phyloP scores from a whole-genome alignment of 106 monocot species.

The Phalaenopsis equestris region DNA sequence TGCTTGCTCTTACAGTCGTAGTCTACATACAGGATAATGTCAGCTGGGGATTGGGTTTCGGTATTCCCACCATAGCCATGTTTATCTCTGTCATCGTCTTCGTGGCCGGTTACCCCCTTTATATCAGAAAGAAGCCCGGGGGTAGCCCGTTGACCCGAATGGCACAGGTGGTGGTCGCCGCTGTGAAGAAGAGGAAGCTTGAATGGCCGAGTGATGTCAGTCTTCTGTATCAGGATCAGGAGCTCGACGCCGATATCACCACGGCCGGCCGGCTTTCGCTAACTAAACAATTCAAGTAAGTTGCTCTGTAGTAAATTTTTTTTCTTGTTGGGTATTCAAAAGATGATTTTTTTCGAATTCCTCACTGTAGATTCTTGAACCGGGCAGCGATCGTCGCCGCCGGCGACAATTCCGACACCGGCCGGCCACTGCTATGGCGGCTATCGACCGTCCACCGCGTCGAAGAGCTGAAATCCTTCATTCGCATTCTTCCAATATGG shows the following conservation, averaged over 20 bases:
- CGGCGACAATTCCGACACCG: conserved; percentile 20
- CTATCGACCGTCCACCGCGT: conserved; percentile 64
- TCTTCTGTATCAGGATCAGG: conserved; percentile 42
- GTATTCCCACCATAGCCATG: conserved; percentile 53
- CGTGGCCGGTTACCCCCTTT: conserved; percentile 37
- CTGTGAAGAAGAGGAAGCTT: conserved; percentile 48
- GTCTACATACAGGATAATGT: conserved; percentile 68
- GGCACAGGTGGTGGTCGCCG: conserved; percentile 36
- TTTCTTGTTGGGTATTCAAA: too few species aligned
- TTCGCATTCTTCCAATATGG: conserved; percentile 64
- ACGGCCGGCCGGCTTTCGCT: conserved; percentile 37
- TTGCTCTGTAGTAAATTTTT: too few species aligned
- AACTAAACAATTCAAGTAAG: conserved; percentile 26
- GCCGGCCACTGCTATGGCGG: conserved; percentile 31
- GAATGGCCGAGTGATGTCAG: conserved; percentile 8
- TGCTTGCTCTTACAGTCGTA: conserved; percentile 49
- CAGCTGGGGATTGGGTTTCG: conserved; percentile 57
- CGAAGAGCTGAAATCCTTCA: conserved; percentile 59
- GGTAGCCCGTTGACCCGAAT: conserved; percentile 39
- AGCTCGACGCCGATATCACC: conserved; percentile 55
- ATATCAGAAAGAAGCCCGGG: conserved; percentile 34
- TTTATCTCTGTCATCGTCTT: conserved; percentile 33
- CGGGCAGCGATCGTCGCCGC: conserved; percentile 32
- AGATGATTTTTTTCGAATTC: too few species aligned
- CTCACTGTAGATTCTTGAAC: conserved; percentile 41